phyloP scores from a whole-genome alignment of 768 basidiomycete species.

The Russula olivacea region DNA sequence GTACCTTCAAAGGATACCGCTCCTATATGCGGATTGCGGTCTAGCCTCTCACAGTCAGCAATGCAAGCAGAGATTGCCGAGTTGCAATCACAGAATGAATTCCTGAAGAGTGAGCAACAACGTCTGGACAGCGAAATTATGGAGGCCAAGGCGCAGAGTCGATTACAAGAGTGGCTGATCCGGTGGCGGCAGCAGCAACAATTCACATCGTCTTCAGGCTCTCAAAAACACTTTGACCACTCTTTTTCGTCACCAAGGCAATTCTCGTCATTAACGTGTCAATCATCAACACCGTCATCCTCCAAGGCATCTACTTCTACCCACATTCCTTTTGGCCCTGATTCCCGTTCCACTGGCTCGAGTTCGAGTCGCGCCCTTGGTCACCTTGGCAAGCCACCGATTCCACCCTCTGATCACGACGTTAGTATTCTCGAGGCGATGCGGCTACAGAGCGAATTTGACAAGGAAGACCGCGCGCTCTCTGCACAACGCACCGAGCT shows the following conservation, averaged over 20 bases:
- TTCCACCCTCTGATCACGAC: conserved; percentile 20
- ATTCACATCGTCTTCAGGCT: background rate
- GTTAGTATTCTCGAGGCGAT: conserved; percentile 28
- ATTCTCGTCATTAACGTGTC: background rate
- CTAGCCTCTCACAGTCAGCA: too few relatives aligned
- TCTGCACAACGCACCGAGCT: conserved; percentile 30
- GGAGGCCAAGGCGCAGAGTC: conserved; percentile 45
- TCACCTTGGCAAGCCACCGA: background rate
- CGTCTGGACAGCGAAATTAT: conserved; percentile 41
- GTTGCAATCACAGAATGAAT: too few relatives aligned
- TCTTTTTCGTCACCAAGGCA: background rate
- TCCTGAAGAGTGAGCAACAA: too few relatives aligned
- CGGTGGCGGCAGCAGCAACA: background rate
- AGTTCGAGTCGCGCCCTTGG: background rate
- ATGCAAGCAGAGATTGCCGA: too few relatives aligned
- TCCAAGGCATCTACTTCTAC: background rate
- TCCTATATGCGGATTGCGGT: too few relatives aligned
- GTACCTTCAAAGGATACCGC: too few relatives aligned
- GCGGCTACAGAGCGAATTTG: conserved; percentile 36
- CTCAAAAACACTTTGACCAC: background rate
- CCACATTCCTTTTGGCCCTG: background rate
- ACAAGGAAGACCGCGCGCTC: conserved; percentile 39
- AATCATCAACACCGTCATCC: background rate
- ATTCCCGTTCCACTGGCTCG: background rate
- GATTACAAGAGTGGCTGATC: conserved; percentile 6